Percentiles rank a stretch among this genome's conserved stretches.
Evolutionary conservation across 768 basidiomycete genomes (phyloP).

Genomic region (Lactarius sanguifluus): DNA sequence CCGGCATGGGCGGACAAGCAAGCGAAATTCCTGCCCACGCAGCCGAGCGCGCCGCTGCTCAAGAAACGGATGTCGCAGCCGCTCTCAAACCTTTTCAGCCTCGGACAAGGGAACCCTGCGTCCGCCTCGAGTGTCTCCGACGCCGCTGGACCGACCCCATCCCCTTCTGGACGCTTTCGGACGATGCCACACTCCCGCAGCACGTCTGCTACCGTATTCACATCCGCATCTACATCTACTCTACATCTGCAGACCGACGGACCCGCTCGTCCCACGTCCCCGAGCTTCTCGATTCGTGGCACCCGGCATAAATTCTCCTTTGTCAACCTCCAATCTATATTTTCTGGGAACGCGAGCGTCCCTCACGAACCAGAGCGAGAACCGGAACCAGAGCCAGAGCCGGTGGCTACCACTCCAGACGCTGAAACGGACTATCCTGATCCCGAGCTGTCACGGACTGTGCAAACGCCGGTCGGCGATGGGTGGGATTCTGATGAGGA

Average conservation of each 20-base stretch:
- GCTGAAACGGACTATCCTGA: constrained; percentile 9
- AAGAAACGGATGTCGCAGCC: constrained; percentile 33
- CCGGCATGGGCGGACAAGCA: constrained; percentile 8
- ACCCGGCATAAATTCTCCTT: constrained; percentile 38
- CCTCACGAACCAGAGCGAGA: constrained; percentile 20
- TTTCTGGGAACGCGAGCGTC: constrained; percentile 26
- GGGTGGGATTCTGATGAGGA: constrained; percentile 25
- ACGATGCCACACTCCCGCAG: constrained; percentile 22
- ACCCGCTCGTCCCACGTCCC: constrained; percentile 24
- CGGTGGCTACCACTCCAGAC: constrained; percentile 4
- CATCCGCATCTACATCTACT: constrained; percentile 22
- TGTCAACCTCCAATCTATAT: constrained; percentile 38
- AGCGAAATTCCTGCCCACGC: constrained; percentile 26
- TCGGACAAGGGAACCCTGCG: constrained; percentile 23
- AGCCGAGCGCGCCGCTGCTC: constrained; percentile 30
- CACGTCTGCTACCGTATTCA: constrained; percentile 13
- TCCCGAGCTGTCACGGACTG: background rate
- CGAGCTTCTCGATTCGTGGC: constrained; percentile 33
- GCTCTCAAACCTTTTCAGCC: constrained; percentile 35
- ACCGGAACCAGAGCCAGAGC: constrained; percentile 14
- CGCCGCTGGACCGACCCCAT: background rate
- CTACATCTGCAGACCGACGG: constrained; percentile 18
- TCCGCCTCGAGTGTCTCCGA: background rate
- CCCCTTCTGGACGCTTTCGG: constrained; percentile 10
- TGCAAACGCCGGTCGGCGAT: constrained; percentile 17